Evolutionary conservation across 768 basidiomycete genomes (phyloP).

Genomic region (Mycena haematopus): DNA sequence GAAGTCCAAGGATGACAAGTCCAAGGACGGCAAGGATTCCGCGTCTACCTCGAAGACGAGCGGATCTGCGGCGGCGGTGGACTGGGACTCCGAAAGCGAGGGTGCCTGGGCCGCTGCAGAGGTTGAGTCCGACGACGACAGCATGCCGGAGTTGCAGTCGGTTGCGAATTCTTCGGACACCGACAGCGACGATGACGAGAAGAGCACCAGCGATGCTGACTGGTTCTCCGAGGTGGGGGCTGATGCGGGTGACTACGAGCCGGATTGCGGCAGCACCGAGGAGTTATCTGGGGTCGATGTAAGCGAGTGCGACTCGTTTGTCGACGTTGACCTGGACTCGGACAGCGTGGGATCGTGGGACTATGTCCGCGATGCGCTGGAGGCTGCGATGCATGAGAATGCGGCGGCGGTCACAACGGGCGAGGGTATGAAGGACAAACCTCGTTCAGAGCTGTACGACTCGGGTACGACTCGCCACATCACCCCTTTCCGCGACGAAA

Average conservation of each 20-base stretch:
- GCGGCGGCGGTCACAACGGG: too few species aligned
- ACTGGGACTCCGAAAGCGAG: slow-evolving; percentile 20
- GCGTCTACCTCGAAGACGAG: background rate
- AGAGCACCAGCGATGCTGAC: background rate
- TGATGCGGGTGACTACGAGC: slow-evolving; percentile 8
- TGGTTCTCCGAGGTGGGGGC: slow-evolving; percentile 23
- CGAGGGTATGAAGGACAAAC: too few species aligned
- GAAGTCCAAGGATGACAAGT: too few species aligned
- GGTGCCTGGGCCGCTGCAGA: slow-evolving; percentile 27
- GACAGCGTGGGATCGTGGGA: slow-evolving; percentile 8
- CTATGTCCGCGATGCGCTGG: background rate
- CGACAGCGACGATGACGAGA: background rate
- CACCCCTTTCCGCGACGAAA: too few species aligned
- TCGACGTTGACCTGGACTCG: slow-evolving; percentile 21
- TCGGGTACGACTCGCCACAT: too few species aligned
- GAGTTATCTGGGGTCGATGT: slow-evolving; percentile 20
- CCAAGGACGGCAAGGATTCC: background rate
- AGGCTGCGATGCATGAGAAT: background rate
- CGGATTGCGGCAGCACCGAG: slow-evolving; percentile 15
- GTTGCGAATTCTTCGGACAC: background rate
- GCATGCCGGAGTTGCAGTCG: background rate
- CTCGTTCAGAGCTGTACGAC: too few species aligned
- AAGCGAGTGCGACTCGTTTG: slow-evolving; percentile 13
- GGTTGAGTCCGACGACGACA: background rate
- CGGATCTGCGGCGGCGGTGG: slow-evolving; percentile 17